A percentile compares a stretch with the other conserved stretches of the same genome.
Evolutionary conservation across 257 asterid species (phyloP).

Genomic region (Verbascum thapsus): DNA sequence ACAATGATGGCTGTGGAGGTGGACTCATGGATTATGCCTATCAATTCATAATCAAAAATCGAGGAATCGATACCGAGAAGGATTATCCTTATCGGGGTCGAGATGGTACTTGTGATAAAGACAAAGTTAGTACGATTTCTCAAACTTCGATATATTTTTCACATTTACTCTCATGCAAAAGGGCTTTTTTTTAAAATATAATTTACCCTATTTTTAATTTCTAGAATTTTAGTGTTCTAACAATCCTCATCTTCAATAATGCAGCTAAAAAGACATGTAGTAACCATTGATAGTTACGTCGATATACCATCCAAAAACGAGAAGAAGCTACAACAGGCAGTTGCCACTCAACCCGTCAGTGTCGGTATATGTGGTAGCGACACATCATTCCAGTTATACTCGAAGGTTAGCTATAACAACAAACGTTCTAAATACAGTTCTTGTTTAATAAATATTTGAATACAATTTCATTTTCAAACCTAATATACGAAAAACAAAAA

Average conservation of each 20-base stretch:
- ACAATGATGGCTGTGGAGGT: conserved; percentile 81
- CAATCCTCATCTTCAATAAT: conserved; percentile 22
- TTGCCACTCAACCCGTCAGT: conserved; percentile 85
- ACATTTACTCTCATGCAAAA: too few relatives aligned
- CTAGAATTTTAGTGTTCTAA: background rate
- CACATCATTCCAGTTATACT: conserved; percentile 71
- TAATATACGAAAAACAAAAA: conserved; percentile 8
- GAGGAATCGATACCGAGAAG: conserved; percentile 83
- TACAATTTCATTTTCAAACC: background rate
- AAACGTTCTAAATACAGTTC: background rate
- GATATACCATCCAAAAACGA: conserved; percentile 66
- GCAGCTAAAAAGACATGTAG: conserved; percentile 72
- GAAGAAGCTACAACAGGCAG: conserved; percentile 71
- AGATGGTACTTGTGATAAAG: conserved; percentile 59
- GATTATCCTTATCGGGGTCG: conserved; percentile 76
- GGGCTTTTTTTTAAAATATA: too few relatives aligned
- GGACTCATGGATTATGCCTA: conserved; percentile 94
- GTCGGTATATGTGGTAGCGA: conserved; percentile 95
- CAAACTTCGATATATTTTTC: too few relatives aligned
- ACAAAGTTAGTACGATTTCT: conserved; percentile 46
- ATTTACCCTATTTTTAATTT: too few relatives aligned
- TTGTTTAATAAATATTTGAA: background rate
- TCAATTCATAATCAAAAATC: conserved; percentile 63
- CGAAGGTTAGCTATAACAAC: conserved; percentile 61
- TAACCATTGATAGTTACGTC: conserved; percentile 78